These are phyloP conservation scores for Pharnaceum exiguum DNA, from an alignment of 148 eudicot genomes.

Conservation along the genomic window DNA sequence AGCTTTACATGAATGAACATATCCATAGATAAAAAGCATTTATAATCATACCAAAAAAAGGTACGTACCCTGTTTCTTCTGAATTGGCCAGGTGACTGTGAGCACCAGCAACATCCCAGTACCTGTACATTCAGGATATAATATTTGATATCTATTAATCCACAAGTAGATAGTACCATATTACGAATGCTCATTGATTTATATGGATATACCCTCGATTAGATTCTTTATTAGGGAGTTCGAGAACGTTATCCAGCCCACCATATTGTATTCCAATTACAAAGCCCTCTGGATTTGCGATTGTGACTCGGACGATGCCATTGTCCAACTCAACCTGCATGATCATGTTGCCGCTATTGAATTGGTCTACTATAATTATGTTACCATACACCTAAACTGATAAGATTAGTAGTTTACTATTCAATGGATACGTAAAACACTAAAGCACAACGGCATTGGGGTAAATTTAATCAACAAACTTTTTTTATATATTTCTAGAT, in stretches of 20 bases:
- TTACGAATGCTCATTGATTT: background rate
- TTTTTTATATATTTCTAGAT: too few species aligned
- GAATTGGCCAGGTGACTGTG: constrained; percentile 7
- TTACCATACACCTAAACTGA: too few species aligned
- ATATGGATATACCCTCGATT: constrained; percentile 37
- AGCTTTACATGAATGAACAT: background rate
- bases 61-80: constrained; percentile 24
- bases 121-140: constrained; percentile 21
- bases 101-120: constrained; percentile 52
- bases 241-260: constrained; percentile 43
- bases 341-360: background rate
- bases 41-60: background rate
- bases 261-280: constrained; percentile 30
- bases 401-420: too few species aligned
- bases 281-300: constrained; percentile 39
- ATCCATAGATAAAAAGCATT: background rate
- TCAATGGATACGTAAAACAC: too few species aligned
- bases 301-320: constrained; percentile 37
- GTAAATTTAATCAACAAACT: too few species aligned
- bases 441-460: too few species aligned
- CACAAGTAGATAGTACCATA: too few species aligned
- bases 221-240: constrained; percentile 16
- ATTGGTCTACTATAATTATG: background rate
- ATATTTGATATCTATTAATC: background rate
- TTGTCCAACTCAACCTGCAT: constrained; percentile 51